Percentiles rank a stretch among this genome's conserved stretches.
phyloP scores from a whole-genome alignment of 2,329 filamentous ascomycete genomes.

The Exophiala sp. region DNA sequence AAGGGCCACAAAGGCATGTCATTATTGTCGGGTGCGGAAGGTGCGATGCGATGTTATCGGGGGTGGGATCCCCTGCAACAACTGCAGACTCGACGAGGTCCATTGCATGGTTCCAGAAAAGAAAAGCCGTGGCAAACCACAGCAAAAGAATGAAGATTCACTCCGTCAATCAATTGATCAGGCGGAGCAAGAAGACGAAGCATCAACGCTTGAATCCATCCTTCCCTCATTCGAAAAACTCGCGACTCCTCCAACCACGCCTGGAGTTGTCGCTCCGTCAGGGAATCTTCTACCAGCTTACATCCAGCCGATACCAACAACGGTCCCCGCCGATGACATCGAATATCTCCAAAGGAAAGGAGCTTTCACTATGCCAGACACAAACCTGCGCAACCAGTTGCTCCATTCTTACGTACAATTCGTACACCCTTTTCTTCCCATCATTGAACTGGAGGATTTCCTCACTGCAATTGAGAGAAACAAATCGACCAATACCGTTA shows the following conservation, averaged over 20 bases:
- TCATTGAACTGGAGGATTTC: slow-evolving; percentile 66
- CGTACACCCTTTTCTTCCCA: slow-evolving; percentile 90
- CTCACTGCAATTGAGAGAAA: slow-evolving; percentile 55
- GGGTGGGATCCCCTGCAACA: slow-evolving; percentile 77
- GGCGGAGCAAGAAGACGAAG: slow-evolving; percentile 23
- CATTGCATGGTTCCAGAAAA: slow-evolving; percentile 67
- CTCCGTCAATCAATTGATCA: slow-evolving; percentile 24
- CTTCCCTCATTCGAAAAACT: slow-evolving; percentile 36
- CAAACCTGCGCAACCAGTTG: slow-evolving; percentile 71
- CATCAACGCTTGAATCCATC: slow-evolving; percentile 34
- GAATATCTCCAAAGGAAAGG: slow-evolving; percentile 80
- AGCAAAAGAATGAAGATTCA: slow-evolving; percentile 31
- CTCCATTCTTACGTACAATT: slow-evolving; percentile 81
- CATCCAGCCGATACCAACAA: slow-evolving; percentile 72
- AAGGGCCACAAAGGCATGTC: slow-evolving; percentile 86
- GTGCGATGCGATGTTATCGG: slow-evolving; percentile 93
- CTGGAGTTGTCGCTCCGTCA: slow-evolving; percentile 48
- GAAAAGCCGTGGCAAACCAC: slow-evolving; percentile 74
- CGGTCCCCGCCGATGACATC: slow-evolving; percentile 77
- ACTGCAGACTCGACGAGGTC: slow-evolving; percentile 63
- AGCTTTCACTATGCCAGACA: slow-evolving; percentile 70
- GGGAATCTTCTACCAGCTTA: slow-evolving; percentile 59
- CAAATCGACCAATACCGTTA: slow-evolving; percentile 70
- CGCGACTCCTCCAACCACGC: slow-evolving; percentile 35
- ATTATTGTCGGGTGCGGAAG: slow-evolving; percentile 82